A percentile compares a stretch with the other conserved stretches of the same genome.
Evolutionary conservation across 2,329 filamentous ascomycete genomes (phyloP).

Genomic region (Hypoxylon sp.): DNA sequence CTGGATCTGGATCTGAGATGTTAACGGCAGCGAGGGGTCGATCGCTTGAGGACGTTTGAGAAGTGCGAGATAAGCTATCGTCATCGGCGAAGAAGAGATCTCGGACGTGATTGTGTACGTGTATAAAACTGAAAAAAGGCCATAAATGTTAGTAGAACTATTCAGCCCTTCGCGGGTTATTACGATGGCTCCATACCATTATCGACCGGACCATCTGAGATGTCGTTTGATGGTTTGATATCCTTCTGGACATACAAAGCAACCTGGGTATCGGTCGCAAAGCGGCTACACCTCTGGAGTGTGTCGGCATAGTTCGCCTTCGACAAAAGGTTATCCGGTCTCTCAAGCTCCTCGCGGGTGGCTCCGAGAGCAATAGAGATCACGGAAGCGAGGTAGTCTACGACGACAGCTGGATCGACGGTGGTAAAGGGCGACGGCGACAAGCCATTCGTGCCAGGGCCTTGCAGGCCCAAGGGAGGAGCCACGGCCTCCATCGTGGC

Average conservation of each 20-base stretch:
- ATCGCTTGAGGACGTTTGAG: slow-evolving; percentile 92
- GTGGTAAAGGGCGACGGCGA: slow-evolving; percentile 64
- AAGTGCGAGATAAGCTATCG: slow-evolving; percentile 87
- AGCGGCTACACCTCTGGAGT: slow-evolving; percentile 86
- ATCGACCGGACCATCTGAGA: slow-evolving; percentile 64
- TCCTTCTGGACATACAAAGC: slow-evolving; percentile 95
- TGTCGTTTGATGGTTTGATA: slow-evolving; percentile 67
- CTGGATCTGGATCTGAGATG: slow-evolving; percentile 91
- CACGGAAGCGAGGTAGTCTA: slow-evolving; percentile 80
- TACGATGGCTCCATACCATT: slow-evolving; percentile 58
- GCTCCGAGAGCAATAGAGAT: slow-evolving; percentile 82
- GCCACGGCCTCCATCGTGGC: slow-evolving; percentile 68
- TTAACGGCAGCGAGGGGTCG: slow-evolving; percentile 84
- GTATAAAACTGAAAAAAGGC: slow-evolving; percentile 68
- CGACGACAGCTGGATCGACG: slow-evolving; percentile 77
- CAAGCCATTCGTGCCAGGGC: slow-evolving; percentile 64
- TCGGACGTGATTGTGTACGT: slow-evolving; percentile 86
- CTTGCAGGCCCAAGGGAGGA: slow-evolving; percentile 60
- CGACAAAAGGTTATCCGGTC: slow-evolving; percentile 85
- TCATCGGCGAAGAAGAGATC: slow-evolving; percentile 83
- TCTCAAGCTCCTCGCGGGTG: slow-evolving; percentile 82
- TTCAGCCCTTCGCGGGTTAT: neutral
- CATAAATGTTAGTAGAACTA: slow-evolving; percentile 49
- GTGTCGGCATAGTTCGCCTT: slow-evolving; percentile 81
- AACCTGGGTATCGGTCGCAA: slow-evolving; percentile 88